Evolutionary conservation across 2,329 filamentous ascomycete species (phyloP), one percentile per base, ranked within the genome.

Genomic region (Aspergillus tamarii): DNA sequence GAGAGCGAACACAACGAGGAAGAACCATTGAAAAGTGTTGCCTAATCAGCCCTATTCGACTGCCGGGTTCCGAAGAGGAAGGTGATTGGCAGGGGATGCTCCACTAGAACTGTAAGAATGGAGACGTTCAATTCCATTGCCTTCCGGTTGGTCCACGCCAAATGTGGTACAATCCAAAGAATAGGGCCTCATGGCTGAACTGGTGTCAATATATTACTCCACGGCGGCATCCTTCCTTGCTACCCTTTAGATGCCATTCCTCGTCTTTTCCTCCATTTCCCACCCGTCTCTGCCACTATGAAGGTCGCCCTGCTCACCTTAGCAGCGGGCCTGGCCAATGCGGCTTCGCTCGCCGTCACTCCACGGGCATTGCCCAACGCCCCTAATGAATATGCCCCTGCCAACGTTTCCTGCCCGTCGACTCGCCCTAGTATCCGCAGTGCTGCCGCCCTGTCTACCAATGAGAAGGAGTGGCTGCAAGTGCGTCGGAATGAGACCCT

Each of bases 401-500:
- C 84, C 39, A 74, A 80, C 7, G 89, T 91, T 48, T 77, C 85
- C 66, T 97, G 94, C 72, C 93, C 93, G 4, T 79, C 82, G 8
- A 82, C 82, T n/a, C 84, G 87, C 52, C 93, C 94, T 1, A 84
- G 82, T 1, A 87, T 96, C 60, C 88, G 93, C 69, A 76, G 77
- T 41, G 91, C 91, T 53, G 77, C 78, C 30, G 72, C 73, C 0
- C 79, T 97, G 11, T 94, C 92, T 3, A 70, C 82, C 19, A 83
- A 89, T 61, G 94, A 97, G 80, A 84, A 83, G 45, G 80, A 85
- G 73, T 97, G 94, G 93, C 83, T 97, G 16, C 74, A 87, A 57
- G 83, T 83, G 64, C 87, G 94, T 63, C 87, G 93, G 66, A 87
- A 87, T 65, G 89, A 89, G 67, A 96, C 93, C 0, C 80, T 94